phyloP scores from a whole-genome alignment of 1,284 basidiomycete species.

The Hymenochaete sp. region DNA sequence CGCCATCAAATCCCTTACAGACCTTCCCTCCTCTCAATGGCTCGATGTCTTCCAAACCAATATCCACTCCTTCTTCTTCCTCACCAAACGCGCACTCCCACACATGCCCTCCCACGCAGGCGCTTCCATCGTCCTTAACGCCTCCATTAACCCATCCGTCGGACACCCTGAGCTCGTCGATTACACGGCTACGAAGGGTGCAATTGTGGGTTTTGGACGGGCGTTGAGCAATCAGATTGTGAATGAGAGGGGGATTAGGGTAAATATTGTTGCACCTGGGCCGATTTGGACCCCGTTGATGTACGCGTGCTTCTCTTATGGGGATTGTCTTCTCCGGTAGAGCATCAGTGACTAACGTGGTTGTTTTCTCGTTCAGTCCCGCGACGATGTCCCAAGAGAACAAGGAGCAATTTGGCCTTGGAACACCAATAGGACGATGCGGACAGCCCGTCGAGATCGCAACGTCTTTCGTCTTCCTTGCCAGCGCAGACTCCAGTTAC shows the following conservation, averaged over 20 bases:
- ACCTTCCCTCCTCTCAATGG: constrained; percentile 42
- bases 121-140: constrained; percentile 42
- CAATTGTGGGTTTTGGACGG: constrained; percentile 38
- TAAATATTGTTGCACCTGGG: constrained; percentile 44
- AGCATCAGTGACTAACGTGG: no score
- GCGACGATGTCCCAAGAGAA: constrained; percentile 41
- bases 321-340: not conserved
- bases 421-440: constrained; percentile 39
- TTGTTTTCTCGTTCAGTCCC: no score
- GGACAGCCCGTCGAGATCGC: constrained; percentile 51
- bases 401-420: constrained; percentile 36
- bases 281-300: constrained; percentile 48
- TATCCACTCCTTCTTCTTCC: constrained; percentile 47
- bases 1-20: constrained; percentile 35
- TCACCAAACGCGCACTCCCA: constrained; percentile 38
- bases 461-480: constrained; percentile 45
- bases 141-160: constrained; percentile 40
- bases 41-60: constrained; percentile 41
- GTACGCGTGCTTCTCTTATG: constrained; percentile 18
- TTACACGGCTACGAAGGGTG: constrained; percentile 50
- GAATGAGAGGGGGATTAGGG: constrained; percentile 41
- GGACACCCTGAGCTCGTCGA: constrained; percentile 48
- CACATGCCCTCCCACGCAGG: constrained; percentile 30
- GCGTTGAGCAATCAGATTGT: constrained; percentile 47
- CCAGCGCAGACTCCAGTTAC: constrained; percentile 43